phyloP scores from a whole-genome alignment of 2,329 filamentous ascomycete genomes.

The Cordyceps militaris region DNA sequence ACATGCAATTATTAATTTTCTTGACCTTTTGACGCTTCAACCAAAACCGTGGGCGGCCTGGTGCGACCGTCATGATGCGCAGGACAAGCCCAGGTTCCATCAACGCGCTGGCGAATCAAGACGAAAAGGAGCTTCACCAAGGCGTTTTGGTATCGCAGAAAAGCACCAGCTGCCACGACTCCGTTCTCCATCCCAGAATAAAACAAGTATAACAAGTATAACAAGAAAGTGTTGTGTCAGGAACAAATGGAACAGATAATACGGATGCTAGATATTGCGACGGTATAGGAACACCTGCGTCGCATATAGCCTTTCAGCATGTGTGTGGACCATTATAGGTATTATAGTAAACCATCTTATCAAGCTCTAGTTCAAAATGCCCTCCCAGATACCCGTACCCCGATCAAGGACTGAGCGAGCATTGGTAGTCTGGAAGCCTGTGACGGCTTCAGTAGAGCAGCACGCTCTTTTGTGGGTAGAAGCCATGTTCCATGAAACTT shows the following conservation, averaged over 20 bases:
- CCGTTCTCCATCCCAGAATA: slow-evolving; percentile 9
- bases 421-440: slow-evolving; percentile 38
- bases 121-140: background rate
- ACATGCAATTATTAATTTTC: slow-evolving; percentile 12
- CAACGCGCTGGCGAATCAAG: background rate
- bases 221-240: slow-evolving; percentile 12
- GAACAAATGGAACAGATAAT: slow-evolving; percentile 18
- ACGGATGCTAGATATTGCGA: background rate
- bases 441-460: slow-evolving; percentile 53
- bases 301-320: slow-evolving; percentile 11
- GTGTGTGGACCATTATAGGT: slow-evolving; percentile 9
- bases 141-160: slow-evolving; percentile 11
- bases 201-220: background rate
- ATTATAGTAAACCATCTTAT: slow-evolving; percentile 1
- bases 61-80: background rate
- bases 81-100: slow-evolving; percentile 1
- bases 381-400: slow-evolving; percentile 61
- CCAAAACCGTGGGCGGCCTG: background rate
- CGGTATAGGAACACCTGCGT: slow-evolving; percentile 12
- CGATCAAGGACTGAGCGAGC: slow-evolving; percentile 46
- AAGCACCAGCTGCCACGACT: slow-evolving; percentile 11
- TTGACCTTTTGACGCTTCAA: slow-evolving; percentile 5
- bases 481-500: slow-evolving; percentile 33
- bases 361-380: slow-evolving; percentile 46
- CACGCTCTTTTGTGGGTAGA: slow-evolving; percentile 58